Percentiles rank a stretch among this genome's conserved stretches.
These are phyloP conservation scores for Williopsis jadinii DNA, from an alignment of 1,139 yeast species.

Conservation along the genomic window DNA sequence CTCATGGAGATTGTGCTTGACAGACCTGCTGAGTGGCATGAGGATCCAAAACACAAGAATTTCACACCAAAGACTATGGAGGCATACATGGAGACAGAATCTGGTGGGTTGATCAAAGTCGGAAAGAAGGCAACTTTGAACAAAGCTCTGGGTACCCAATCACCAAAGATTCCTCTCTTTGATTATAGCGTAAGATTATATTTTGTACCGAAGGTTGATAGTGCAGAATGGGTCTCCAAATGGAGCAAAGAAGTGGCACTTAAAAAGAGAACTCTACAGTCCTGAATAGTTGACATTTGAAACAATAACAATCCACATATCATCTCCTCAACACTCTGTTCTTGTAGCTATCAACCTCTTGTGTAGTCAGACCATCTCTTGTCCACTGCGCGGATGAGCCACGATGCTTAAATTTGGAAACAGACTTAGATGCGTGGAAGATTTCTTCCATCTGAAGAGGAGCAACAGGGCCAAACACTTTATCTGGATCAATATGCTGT, in stretches of 20 bases:
- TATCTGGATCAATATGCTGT: conserved; percentile 57
- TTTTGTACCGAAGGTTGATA: conserved; percentile 69
- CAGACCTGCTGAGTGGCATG: conserved; percentile 69
- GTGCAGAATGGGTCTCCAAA: conserved; percentile 54
- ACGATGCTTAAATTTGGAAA: conserved; percentile 43
- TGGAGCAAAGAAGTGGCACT: conserved; percentile 68
- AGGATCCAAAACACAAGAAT: conserved; percentile 51
- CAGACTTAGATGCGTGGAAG: conserved; percentile 40
- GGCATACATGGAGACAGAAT: conserved; percentile 71
- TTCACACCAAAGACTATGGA: conserved; percentile 57
- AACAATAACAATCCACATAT: background rate
- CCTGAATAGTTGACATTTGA: no score
- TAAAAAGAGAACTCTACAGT: conserved; percentile 31
- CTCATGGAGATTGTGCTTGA: conserved; percentile 49
- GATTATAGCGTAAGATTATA: conserved; percentile 70
- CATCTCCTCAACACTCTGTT: conserved; percentile 20
- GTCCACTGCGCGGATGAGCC: conserved; percentile 56
- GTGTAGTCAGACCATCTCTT: conserved; percentile 36
- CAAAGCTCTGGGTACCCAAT: conserved; percentile 53
- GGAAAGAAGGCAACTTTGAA: conserved; percentile 71
- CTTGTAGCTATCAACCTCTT: conserved; percentile 46
- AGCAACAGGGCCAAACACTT: conserved; percentile 74
- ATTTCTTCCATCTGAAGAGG: conserved; percentile 63
- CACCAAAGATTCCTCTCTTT: conserved; percentile 68
- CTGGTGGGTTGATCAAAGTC: conserved; percentile 81